Conservation (phyloP, 768 basidiomycete genomes). For the Chalciporus piperatus region DNA sequence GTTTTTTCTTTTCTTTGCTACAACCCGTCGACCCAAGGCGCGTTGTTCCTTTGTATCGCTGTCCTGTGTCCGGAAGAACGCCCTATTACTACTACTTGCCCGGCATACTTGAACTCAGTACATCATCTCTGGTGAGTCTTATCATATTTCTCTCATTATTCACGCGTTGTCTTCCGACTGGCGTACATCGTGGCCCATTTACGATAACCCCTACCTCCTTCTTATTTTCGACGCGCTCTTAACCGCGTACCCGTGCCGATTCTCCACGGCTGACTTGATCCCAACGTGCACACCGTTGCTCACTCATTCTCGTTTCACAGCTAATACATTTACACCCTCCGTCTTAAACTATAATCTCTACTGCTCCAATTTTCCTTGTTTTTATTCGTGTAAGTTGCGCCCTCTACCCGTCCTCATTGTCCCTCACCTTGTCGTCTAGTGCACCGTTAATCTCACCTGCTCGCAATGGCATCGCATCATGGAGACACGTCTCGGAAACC, state of each 20-base stretch:
- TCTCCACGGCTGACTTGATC: conserved; percentile 13
- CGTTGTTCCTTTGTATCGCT: conserved; percentile 18
- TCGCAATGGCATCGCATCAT: conserved; percentile 32
- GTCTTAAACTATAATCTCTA: conserved; percentile 34
- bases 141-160: conserved; percentile 10
- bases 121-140: conserved; percentile 32
- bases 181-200: conserved; percentile 31
- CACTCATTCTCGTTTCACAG: conserved; percentile 25
- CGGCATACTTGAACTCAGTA: conserved; percentile 27
- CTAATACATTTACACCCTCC: conserved; percentile 35
- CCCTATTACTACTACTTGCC: conserved; percentile 11
- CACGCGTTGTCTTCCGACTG: conserved; percentile 29
- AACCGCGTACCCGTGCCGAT: conserved; percentile 33
- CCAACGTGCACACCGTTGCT: conserved; percentile 26
- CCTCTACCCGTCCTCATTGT: conserved; percentile 6
- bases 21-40: conserved; percentile 24
- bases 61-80: conserved; percentile 15
- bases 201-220: conserved; percentile 26
- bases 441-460: conserved; percentile 28
- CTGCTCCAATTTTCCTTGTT: conserved; percentile 15
- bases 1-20: conserved; percentile 29
- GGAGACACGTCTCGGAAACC: conserved; percentile 59
- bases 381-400: conserved; percentile 28
- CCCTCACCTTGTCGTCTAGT: conserved; percentile 20
- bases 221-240: conserved; percentile 28